phyloP scores from a whole-genome alignment of 148 eudicot genomes.

The Simmondsia chinensis region DNA sequence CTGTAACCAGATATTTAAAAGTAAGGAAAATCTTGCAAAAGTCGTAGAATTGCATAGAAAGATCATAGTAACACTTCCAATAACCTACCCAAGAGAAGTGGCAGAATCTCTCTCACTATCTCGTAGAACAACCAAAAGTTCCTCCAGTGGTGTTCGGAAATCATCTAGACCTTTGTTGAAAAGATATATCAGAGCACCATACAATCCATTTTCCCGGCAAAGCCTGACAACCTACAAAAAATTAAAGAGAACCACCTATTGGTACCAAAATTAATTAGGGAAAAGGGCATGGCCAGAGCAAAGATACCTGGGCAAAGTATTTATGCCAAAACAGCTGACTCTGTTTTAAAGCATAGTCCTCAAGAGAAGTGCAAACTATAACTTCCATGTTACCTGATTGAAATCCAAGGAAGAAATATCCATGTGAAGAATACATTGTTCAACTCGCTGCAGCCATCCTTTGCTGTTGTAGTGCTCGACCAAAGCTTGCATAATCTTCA shows the following conservation, averaged over 20 bases:
- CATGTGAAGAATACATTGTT: slow-evolving; percentile 98
- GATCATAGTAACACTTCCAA: not conserved
- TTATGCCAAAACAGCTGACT: too few species aligned
- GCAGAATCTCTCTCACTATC: slow-evolving; percentile 45
- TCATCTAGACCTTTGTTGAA: slow-evolving; percentile 95
- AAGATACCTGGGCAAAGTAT: too few species aligned
- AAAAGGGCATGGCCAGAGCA: too few species aligned
- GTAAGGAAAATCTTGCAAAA: not conserved
- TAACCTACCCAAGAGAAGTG: slow-evolving; percentile 63
- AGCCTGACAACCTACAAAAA: slow-evolving; percentile 66
- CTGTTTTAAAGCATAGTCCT: too few species aligned
- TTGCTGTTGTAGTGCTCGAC: slow-evolving; percentile 85
- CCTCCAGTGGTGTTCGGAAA: slow-evolving; percentile 89
- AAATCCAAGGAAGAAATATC: slow-evolving; percentile 95
- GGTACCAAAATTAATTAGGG: slow-evolving; percentile 4
- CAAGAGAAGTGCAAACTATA: slow-evolving; percentile 1
- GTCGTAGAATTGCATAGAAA: not conserved
- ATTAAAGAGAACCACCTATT: slow-evolving; percentile 3
- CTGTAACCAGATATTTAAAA: slow-evolving; percentile 29
- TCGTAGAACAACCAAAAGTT: slow-evolving; percentile 56
- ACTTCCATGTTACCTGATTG: slow-evolving; percentile 56
- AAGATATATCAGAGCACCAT: slow-evolving; percentile 82
- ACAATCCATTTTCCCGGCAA: slow-evolving; percentile 82
- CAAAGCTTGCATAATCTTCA: slow-evolving; percentile 93
- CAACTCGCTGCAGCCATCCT: slow-evolving; percentile 97